phyloP scores from a whole-genome alignment of 2,329 filamentous ascomycete species.

The Penicillium sp. region DNA sequence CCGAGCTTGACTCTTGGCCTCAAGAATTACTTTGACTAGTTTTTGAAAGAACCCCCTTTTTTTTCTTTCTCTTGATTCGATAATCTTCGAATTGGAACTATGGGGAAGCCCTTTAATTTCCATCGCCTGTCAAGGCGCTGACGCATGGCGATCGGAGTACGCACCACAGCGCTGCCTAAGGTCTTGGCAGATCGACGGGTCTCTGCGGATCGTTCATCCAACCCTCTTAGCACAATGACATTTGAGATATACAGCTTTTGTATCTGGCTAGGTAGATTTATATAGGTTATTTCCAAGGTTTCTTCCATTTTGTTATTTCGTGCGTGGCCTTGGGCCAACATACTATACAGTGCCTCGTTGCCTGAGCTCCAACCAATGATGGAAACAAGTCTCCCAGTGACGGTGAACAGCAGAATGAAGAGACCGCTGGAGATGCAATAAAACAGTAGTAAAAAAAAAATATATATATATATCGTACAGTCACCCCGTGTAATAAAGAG shows the following conservation, averaged over 20 bases:
- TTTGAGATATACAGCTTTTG: background rate
- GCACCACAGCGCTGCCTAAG: constrained; percentile 21
- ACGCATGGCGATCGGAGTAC: constrained; percentile 16
- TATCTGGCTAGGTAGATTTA: background rate
- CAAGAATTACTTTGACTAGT: background rate
- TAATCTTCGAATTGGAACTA: constrained; percentile 9
- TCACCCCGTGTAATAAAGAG: constrained; percentile 11
- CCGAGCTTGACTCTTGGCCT: constrained; percentile 3
- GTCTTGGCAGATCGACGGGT: constrained; percentile 18
- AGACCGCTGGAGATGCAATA: constrained; percentile 12
- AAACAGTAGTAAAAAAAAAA: constrained; percentile 8
- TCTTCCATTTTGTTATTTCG: constrained; percentile 7
- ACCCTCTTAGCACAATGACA: too few relatives aligned
- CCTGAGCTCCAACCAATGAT: constrained; percentile 16
- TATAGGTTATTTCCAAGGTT: constrained; percentile 8
- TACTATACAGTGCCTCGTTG: constrained; percentile 22
- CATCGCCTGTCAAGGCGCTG: background rate
- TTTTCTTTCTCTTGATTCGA: constrained; percentile 4
- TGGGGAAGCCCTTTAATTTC: background rate
- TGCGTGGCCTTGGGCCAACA: constrained; percentile 16
- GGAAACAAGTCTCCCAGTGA: constrained; percentile 12
- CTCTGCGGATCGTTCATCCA: background rate
- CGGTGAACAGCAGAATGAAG: constrained; percentile 7
- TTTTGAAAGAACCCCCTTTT: background rate
- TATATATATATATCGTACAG: constrained; percentile 27